A percentile compares a stretch with the other conserved stretches of the same genome.
Conservation (phyloP, 352 stramenopile genomes). For the Hyaloperonospora arabidopsidis region DNA sequence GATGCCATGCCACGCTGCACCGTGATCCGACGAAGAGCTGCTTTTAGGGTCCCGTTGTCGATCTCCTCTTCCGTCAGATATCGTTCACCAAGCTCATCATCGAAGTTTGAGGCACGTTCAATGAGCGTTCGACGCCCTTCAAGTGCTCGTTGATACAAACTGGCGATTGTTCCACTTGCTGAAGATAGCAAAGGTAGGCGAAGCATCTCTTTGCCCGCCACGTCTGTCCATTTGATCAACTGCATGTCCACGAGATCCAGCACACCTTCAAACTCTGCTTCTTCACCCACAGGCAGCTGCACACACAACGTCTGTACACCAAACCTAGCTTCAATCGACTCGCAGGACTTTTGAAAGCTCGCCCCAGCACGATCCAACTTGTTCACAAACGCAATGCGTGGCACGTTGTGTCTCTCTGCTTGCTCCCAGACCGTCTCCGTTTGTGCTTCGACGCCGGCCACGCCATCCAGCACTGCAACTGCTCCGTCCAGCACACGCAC, state of each 20-base stretch:
- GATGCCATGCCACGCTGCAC: constrained; percentile 38
- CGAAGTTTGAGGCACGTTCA: constrained; percentile 55
- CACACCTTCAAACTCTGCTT: constrained; percentile 53
- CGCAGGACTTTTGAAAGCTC: constrained; percentile 88
- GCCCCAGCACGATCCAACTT: constrained; percentile 95
- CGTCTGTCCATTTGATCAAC: constrained; percentile 56
- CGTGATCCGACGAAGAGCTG: constrained; percentile 56
- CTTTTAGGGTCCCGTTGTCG: constrained; percentile 37
- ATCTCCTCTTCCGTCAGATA: constrained; percentile 69
- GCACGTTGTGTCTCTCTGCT: constrained; percentile 66
- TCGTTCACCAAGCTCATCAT: constrained; percentile 64
- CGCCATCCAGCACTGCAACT: constrained; percentile 94
- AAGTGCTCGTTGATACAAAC: constrained; percentile 36
- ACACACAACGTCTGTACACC: constrained; percentile 51
- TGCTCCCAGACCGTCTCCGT: constrained; percentile 85
- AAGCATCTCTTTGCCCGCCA: constrained; percentile 48
- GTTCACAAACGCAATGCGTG: constrained; percentile 95
- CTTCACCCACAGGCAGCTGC: constrained; percentile 59
- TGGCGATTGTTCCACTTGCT: constrained; percentile 37
- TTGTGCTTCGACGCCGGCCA: constrained; percentile 92
- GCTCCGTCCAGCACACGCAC: constrained; percentile 96
- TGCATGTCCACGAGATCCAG: constrained; percentile 66
- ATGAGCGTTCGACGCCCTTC: constrained; percentile 51
- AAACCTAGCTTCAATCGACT: constrained; percentile 54
- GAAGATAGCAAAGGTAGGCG: constrained; percentile 40